Evolutionary conservation across 2,329 filamentous ascomycete genomes (phyloP).

Genomic region (Nannizziopsis barbatae): DNA sequence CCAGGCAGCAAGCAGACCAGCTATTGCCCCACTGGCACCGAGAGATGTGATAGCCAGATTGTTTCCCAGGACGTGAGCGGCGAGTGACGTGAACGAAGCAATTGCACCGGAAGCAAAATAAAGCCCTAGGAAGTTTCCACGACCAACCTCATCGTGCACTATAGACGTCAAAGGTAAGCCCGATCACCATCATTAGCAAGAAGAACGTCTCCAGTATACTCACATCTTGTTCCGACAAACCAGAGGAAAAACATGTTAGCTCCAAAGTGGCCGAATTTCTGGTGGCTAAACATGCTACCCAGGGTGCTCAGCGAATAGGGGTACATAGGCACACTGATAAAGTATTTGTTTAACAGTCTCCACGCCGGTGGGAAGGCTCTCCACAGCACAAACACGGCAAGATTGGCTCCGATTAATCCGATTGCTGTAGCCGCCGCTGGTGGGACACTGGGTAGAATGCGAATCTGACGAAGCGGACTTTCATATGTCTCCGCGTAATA

Average conservation of each 20-base stretch:
- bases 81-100: constrained; percentile 39
- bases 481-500: constrained; percentile 40
- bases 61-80: constrained; percentile 34
- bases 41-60: constrained; percentile 38
- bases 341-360: constrained; percentile 46
- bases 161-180: neutral
- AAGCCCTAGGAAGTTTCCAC: constrained; percentile 45
- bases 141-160: constrained; percentile 47
- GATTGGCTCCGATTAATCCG: constrained; percentile 41
- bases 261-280: constrained; percentile 41
- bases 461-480: constrained; percentile 37
- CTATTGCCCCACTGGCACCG: constrained; percentile 42
- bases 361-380: constrained; percentile 42
- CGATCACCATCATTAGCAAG: neutral
- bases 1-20: constrained; percentile 41
- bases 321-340: constrained; percentile 42
- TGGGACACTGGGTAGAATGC: constrained; percentile 40
- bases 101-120: constrained; percentile 40
- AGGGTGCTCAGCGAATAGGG: constrained; percentile 44
- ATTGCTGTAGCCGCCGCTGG: constrained; percentile 43
- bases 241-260: constrained; percentile 46
- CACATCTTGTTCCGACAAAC: constrained; percentile 43
- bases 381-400: constrained; percentile 43
- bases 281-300: constrained; percentile 48
- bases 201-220: constrained; percentile 14